Conservation (phyloP, 2,329 filamentous ascomycete species). For the Xenoacremonium recifei region DNA sequence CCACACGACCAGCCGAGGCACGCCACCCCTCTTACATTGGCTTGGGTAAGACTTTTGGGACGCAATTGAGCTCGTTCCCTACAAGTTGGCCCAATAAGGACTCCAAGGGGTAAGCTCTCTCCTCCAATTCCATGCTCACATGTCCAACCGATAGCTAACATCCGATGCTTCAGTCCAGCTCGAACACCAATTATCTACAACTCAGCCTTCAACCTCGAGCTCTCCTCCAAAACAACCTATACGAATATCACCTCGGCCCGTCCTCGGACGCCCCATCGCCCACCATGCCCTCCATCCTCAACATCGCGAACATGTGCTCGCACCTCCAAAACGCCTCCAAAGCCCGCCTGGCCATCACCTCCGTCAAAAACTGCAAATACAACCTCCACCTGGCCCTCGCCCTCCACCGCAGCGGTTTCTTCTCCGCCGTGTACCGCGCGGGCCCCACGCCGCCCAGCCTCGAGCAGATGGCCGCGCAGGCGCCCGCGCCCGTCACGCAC, state of each 20-base stretch:
- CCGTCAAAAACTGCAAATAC: conserved; percentile 75
- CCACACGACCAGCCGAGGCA: conserved; percentile 6
- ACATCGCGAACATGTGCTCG: conserved; percentile 79
- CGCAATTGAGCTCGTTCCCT: too few species aligned
- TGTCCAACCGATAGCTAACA: too few species aligned
- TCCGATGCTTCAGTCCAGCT: too few species aligned
- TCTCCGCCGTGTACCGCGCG: conserved; percentile 73
- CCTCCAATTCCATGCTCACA: too few species aligned
- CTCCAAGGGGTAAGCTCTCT: too few species aligned
- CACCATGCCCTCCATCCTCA: conserved; percentile 54
- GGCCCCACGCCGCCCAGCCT: conserved; percentile 56
- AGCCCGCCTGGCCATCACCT: conserved; percentile 81
- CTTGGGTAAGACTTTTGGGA: too few species aligned
- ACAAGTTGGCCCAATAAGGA: too few species aligned
- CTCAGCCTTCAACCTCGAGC: too few species aligned
- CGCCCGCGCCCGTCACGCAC: conserved; percentile 60
- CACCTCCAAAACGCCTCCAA: conserved; percentile 87
- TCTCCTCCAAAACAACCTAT: too few species aligned
- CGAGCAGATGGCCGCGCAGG: conserved; percentile 41
- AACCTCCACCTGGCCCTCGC: conserved; percentile 75
- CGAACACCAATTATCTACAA: too few species aligned
- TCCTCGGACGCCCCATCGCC: conserved; percentile 2
- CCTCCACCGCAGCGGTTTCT: conserved; percentile 78
- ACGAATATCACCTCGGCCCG: too few species aligned
- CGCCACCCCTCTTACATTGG: conserved; percentile 1